Evolutionary conservation across 1,139 yeast genomes (phyloP), one percentile per base, ranked within the genome.

Genomic region (Scheffersomyces stambukii): DNA sequence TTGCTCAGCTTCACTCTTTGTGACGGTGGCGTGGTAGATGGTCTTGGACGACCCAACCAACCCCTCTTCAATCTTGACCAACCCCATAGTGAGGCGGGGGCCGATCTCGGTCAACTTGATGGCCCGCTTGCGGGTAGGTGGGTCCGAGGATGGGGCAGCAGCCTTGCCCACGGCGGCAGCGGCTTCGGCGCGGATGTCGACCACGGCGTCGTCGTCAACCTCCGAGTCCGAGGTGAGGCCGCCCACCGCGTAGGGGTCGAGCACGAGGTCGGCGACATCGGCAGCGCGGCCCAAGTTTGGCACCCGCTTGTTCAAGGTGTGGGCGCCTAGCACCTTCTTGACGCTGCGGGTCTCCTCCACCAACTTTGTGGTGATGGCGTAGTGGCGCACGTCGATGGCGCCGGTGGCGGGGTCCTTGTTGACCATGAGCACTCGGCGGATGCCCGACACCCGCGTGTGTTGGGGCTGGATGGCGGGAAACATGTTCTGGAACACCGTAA

Each of bases 381-480:
- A 93, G 54, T 93, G 99, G 48, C 99, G 77, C 38, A 91, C 54
- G 42, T 88, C 95, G 35, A 91, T 80, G 28, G 66, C 69, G 6
- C 82, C 86, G 2, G 86, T 77, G 30, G 70, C 77, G 17, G 71
- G 69, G 46, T 81, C 81, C 48, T 80, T 83, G 52, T 82, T 81
- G 36, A 93, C 63, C 75, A 93, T 72, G 46, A 93, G 64, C 7
- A 93, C 97, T 45, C 99, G 70, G 48, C 78, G 81, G 38, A 93
- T 89, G 1, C 81, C 65, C 23, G 70, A 63, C 17, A 91, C 81
- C 41, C 77, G 79, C 18, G 94, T 85, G 38, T 64, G 62, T 38
- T 82, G 82, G 13, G 96, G 96, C 35, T 81, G 77, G 44, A 93
- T 81, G 13, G 98, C 88, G 5, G 99, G 99, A 54, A 91, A 88